Evolutionary conservation across 2,329 filamentous ascomycete species (phyloP).

Genomic region (Cladophialophora yegresii): DNA sequence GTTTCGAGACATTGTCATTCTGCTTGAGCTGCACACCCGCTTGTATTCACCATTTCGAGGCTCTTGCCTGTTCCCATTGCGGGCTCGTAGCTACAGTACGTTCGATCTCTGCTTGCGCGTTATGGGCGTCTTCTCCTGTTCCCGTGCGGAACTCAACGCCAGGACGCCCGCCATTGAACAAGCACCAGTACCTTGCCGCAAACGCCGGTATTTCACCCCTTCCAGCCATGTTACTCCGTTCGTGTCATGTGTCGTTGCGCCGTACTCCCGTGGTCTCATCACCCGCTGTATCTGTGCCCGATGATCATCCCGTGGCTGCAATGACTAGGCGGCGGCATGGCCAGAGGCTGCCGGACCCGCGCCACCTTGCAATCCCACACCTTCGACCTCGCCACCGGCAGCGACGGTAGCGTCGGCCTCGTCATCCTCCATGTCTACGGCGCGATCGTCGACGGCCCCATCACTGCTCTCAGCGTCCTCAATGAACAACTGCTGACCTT

Average conservation of each 20-base stretch:
- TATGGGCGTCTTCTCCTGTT: not conserved
- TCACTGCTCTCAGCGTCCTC: slow-evolving; percentile 36
- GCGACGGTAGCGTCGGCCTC: slow-evolving; percentile 9
- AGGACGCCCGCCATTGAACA: not conserved
- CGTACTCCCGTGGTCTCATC: not conserved
- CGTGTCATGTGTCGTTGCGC: not conserved
- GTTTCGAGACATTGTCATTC: not conserved
- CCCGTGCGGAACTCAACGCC: not conserved
- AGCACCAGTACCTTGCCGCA: not conserved
- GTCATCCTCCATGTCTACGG: slow-evolving; percentile 22
- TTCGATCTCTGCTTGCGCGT: not conserved
- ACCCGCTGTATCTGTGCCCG: not conserved
- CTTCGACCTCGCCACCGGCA: slow-evolving; percentile 9
- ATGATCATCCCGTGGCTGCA: not conserved
- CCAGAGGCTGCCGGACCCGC: slow-evolving; percentile 1
- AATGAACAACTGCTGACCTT: slow-evolving; percentile 31
- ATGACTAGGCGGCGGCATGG: slow-evolving; percentile 1
- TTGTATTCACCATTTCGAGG: not conserved
- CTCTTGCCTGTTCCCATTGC: not conserved
- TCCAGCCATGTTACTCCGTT: not conserved
- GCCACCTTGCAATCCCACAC: slow-evolving; percentile 12
- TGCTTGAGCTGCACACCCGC: not conserved
- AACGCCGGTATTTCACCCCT: not conserved
- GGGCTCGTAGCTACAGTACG: not conserved
- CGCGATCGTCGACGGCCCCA: slow-evolving; percentile 22